Percentiles rank a stretch among this genome's conserved stretches.
These are phyloP conservation scores for Ramaria sp. DNA, from an alignment of 768 basidiomycete species.

Conservation along the genomic window DNA sequence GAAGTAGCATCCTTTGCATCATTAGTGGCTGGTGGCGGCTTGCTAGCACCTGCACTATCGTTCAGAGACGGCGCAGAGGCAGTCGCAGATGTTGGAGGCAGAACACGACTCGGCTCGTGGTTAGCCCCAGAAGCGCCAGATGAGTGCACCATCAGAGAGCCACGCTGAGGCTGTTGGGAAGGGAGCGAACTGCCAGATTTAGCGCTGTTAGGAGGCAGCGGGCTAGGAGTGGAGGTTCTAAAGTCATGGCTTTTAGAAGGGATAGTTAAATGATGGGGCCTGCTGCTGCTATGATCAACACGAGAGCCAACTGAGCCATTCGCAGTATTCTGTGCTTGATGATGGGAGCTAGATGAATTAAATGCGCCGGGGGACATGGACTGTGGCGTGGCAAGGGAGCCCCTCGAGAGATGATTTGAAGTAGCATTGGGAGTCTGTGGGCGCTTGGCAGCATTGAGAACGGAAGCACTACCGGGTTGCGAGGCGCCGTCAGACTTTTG, in stretches of 20 bases:
- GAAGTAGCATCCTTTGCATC: neutral
- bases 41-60: neutral
- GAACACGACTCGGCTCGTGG: neutral
- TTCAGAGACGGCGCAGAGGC: neutral
- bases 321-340: neutral
- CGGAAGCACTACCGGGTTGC: neutral
- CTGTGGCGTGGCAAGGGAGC: neutral
- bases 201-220: neutral
- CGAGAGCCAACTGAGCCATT: neutral
- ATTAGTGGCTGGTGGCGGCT: neutral
- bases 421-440: neutral
- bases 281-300: neutral
- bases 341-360: neutral
- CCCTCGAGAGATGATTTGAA: neutral
- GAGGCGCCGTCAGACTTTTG: neutral
- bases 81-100: neutral
- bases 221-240: neutral
- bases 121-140: conserved; percentile 2
- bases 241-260: neutral
- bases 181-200: neutral
- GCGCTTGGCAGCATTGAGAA: neutral
- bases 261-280: neutral
- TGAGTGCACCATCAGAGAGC: neutral
- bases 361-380: neutral
- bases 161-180: neutral